Base-by-base conservation (phyloP, 2,329 filamentous ascomycete species). In the Hortaea werneckii region DNA sequence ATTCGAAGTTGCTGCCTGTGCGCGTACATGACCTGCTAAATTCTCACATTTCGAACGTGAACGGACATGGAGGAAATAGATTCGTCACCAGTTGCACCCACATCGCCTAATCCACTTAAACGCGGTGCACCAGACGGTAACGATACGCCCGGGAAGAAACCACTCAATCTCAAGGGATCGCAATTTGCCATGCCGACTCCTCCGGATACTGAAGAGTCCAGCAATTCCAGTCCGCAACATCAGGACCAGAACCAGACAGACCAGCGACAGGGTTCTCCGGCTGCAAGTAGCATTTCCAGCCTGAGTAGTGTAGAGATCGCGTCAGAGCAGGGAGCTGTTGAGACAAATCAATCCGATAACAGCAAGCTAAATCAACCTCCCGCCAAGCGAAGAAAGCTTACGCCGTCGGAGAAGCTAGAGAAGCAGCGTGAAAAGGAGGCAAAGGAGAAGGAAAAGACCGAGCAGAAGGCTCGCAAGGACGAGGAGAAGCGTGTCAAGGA, bases 391-490 rank as follows among this genome's bases (percentile, higher is more conserved):
- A 20, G 45, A 26, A 47, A 47, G 29, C 13, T 47, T 27, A 47
- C 41, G 40, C 35, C 45, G 5, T 42, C 65, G 41, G 65, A 67
- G 53, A 64, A 60, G 39, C 61, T 66, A 30, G 67, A 67, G 49
- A 65, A 67, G 47, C 65, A 65, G 44, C 61, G 60, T 34, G 58
- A 61, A 43, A 63, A 66, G 46, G 60, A 62, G 48, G 63, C 67
- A 41, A 68, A 66, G 44, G 65, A 68, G 40, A 66, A 62, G 10
- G 63, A 66, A 8, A 65, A 65, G 42, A 69, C 69, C n/a, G 67
- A 73, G 49, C 59, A 65, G 44, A 63, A 63, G 48, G 54, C 55
- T 41, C 62, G 63, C 52, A 67, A 67, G 49, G 64, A 65, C 12
- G 62, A 64, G 42, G 60, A 62, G 43, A 61, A 58, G 45, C 55